Evolutionary conservation across 2,329 filamentous ascomycete genomes (phyloP).

Genomic region (Botrytis elliptica): DNA sequence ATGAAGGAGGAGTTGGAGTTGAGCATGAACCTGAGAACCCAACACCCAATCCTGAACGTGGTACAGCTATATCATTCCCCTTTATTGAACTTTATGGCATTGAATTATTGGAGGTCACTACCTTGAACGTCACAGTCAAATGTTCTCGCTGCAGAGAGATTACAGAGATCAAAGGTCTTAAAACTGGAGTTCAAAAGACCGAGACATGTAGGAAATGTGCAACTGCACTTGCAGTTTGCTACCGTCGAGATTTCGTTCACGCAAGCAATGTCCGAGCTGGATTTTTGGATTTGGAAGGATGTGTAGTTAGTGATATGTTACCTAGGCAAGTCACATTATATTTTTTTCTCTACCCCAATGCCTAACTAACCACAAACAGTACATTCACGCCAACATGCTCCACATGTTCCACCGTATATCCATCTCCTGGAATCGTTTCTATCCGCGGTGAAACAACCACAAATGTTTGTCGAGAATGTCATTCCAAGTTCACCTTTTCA

Average conservation of each 20-base stretch:
- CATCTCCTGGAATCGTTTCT: conserved; percentile 62
- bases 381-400: conserved; percentile 77
- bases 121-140: conserved; percentile 69
- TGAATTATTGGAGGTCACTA: conserved; percentile 68
- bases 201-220: conserved; percentile 60
- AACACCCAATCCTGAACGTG: conserved; percentile 52
- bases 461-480: conserved; percentile 77
- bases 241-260: conserved; percentile 70
- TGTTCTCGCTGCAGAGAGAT: conserved; percentile 76
- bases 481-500: conserved; percentile 76
- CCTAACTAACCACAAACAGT: conserved; percentile 44
- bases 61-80: conserved; percentile 77
- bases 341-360: not conserved
- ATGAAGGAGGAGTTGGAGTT: conserved; percentile 46
- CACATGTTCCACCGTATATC: conserved; percentile 68
- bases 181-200: conserved; percentile 52
- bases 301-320: conserved; percentile 72
- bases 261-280: conserved; percentile 71
- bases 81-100: conserved; percentile 74
- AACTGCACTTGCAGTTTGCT: conserved; percentile 51
- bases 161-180: conserved; percentile 67
- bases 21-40: conserved; percentile 38
- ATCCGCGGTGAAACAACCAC: conserved; percentile 71
- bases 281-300: conserved; percentile 74
- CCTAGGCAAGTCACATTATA: conserved; percentile 51